phyloP scores from a whole-genome alignment of 352 stramenopile species.

The Phytopythium aichiense region DNA sequence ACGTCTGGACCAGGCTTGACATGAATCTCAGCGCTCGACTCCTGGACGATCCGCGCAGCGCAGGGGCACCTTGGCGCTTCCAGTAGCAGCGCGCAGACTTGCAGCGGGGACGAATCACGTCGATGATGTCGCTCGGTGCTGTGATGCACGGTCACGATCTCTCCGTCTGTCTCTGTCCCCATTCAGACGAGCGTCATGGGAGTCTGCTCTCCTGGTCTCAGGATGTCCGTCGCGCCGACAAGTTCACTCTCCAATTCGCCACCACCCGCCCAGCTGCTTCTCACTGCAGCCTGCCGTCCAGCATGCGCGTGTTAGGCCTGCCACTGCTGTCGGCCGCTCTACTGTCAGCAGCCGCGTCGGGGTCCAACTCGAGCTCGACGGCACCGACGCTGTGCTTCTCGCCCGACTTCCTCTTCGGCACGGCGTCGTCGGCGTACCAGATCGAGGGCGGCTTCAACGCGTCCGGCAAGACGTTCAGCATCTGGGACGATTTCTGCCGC shows the following conservation, averaged over 20 bases:
- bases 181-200: too few relatives aligned
- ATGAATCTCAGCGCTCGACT: too few relatives aligned
- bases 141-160: too few relatives aligned
- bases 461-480: slow-evolving; percentile 68
- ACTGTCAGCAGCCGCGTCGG: neutral
- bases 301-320: neutral
- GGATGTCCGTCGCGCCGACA: too few relatives aligned
- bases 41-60: too few relatives aligned
- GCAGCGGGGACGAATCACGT: too few relatives aligned
- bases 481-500: slow-evolving; percentile 94
- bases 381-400: slow-evolving; percentile 40
- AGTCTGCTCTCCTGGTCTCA: too few relatives aligned
- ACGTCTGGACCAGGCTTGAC: too few relatives aligned
- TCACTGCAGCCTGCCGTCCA: neutral
- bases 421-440: slow-evolving; percentile 91
- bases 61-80: too few relatives aligned
- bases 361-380: slow-evolving; percentile 1
- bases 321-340: neutral
- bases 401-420: slow-evolving; percentile 81
- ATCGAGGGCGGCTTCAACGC: slow-evolving; percentile 89
- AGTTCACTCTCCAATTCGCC: neutral
- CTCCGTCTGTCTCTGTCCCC: too few relatives aligned
- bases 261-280: neutral
- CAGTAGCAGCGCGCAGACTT: too few relatives aligned
- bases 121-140: too few relatives aligned